Conservation (phyloP, 2,329 filamentous ascomycete species). For the Alternaria incomplexa region DNA sequence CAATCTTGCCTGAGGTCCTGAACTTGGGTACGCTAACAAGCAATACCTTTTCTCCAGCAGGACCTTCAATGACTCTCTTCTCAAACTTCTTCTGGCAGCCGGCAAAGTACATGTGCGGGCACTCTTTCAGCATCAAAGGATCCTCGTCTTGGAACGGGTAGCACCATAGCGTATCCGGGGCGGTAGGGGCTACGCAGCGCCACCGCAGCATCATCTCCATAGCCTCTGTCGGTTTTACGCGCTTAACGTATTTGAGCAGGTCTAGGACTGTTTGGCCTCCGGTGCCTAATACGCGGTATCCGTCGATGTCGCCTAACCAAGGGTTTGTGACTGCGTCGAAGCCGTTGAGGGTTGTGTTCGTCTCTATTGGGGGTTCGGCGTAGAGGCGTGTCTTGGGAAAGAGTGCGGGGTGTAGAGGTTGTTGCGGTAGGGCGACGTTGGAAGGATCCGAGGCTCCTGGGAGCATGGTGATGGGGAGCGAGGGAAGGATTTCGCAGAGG, state of each 20-base stretch:
- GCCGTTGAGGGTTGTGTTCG: conserved; percentile 65
- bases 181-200: conserved; percentile 89
- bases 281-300: conserved; percentile 84
- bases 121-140: conserved; percentile 83
- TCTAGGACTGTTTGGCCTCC: conserved; percentile 94
- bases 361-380: conserved; percentile 55
- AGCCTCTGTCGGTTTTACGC: conserved; percentile 78
- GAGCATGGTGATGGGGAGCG: conserved; percentile 85
- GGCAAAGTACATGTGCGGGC: conserved; percentile 90
- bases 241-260: conserved; percentile 86
- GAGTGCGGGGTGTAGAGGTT: conserved; percentile 91
- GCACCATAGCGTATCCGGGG: conserved; percentile 94
- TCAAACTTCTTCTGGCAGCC: conserved; percentile 83
- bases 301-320: conserved; percentile 88
- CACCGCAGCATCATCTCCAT: conserved; percentile 95
- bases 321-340: conserved; percentile 92
- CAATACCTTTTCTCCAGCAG: conserved; percentile 72
- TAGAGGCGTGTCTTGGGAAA: conserved; percentile 79
- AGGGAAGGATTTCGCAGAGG: conserved; percentile 79
- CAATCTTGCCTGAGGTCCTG: conserved; percentile 75
- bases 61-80: conserved; percentile 70
- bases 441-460: conserved; percentile 86
- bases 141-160: conserved; percentile 96
- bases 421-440: conserved; percentile 88
- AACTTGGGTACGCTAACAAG: conserved; percentile 87